These are phyloP conservation scores for Funneliformis caledonium DNA, from an alignment of 371 early-diverging fungal genomes.

Conservation along the genomic window DNA sequence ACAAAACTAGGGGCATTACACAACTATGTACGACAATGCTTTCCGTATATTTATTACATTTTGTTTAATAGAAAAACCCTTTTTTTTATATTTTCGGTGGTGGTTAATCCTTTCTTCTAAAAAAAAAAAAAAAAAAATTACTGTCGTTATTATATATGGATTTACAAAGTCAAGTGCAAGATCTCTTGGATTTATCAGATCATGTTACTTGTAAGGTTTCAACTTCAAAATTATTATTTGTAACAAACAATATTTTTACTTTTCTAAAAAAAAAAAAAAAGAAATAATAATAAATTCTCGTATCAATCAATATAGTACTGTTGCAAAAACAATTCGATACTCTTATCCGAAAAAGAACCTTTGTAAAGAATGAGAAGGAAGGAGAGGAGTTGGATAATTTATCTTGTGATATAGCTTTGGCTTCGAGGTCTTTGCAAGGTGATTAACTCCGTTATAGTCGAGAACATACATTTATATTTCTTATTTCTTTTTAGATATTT, in stretches of 20 bases:
- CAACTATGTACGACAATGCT: too few species aligned
- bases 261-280: not conserved
- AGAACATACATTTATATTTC: not conserved
- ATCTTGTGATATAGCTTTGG: slow-evolving; percentile 16
- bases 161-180: slow-evolving; percentile 41
- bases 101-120: not conserved
- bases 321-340: slow-evolving; percentile 31
- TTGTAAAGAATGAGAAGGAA: not conserved
- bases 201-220: slow-evolving; percentile 31
- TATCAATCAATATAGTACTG: slow-evolving; percentile 3
- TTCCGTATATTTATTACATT: too few species aligned
- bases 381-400: not conserved
- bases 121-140: not conserved
- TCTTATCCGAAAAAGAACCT: slow-evolving; percentile 29
- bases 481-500: not conserved
- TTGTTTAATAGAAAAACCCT: too few species aligned
- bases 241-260: not conserved
- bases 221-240: not conserved
- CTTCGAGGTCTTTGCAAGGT: slow-evolving; percentile 35
- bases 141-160: not conserved
- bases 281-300: not conserved
- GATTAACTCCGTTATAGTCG: not conserved
- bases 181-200: slow-evolving; percentile 34
- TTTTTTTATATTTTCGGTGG: too few species aligned
- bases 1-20: too few species aligned